These are phyloP conservation scores for Polyporus tsugae DNA, from an alignment of 1,284 basidiomycete species.

Conservation along the genomic window DNA sequence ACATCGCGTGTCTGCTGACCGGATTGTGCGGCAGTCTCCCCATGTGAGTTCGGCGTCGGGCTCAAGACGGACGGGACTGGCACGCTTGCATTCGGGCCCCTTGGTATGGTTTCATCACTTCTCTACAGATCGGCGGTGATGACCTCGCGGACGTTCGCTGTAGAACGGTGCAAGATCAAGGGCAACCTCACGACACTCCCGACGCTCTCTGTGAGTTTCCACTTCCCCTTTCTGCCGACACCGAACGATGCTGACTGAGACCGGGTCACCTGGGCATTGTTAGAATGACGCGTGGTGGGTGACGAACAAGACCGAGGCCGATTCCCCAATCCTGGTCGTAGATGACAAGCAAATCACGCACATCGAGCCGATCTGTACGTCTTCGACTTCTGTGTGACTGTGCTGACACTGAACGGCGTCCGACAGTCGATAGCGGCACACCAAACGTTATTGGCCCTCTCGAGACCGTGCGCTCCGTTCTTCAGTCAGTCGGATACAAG, in stretches of 20 bases:
- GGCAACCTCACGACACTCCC: slow-evolving; percentile 21
- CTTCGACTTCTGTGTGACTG: too few relatives aligned
- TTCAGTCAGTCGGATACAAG: slow-evolving; percentile 24
- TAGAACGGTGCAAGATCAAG: slow-evolving; percentile 19
- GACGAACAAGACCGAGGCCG: slow-evolving; percentile 18
- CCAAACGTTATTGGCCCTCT: slow-evolving; percentile 29
- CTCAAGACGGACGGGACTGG: slow-evolving; percentile 17
- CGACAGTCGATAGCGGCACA: slow-evolving; percentile 26
- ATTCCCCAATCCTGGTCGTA: slow-evolving; percentile 19
- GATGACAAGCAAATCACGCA: slow-evolving; percentile 22
- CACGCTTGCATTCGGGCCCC: slow-evolving; percentile 17
- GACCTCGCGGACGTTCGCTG: not conserved
- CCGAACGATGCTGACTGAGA: not conserved
- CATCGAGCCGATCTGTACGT: slow-evolving; percentile 20
- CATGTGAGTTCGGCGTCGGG: slow-evolving; percentile 23
- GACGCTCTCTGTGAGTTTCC: slow-evolving; percentile 9
- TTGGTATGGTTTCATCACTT: slow-evolving; percentile 4
- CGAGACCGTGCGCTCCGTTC: slow-evolving; percentile 12
- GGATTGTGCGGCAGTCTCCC: slow-evolving; percentile 15
- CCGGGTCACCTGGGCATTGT: too few relatives aligned
- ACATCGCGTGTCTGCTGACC: not conserved
- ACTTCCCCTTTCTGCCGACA: too few relatives aligned
- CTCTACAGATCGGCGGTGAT: too few relatives aligned
- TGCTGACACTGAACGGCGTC: not conserved
- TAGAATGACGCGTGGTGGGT: slow-evolving; percentile 25